These are phyloP conservation scores for Agrocybe pediades DNA, from an alignment of 768 basidiomycete species.

Conservation along the genomic window DNA sequence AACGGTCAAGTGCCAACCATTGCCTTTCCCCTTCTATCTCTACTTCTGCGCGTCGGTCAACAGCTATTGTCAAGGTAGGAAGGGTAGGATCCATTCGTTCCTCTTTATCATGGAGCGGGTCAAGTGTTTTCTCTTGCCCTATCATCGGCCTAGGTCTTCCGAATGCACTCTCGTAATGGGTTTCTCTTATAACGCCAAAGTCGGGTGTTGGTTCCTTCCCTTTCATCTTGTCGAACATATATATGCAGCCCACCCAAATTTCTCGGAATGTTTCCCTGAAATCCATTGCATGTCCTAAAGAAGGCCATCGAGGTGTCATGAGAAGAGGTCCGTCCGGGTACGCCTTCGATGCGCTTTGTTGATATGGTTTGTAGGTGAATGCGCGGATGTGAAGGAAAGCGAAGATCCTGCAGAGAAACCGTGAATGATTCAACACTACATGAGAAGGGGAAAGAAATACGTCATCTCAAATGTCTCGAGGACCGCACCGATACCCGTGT, in stretches of 20 bases:
- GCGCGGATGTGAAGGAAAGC: slow-evolving; percentile 72
- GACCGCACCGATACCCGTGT: slow-evolving; percentile 69
- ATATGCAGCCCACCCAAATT: slow-evolving; percentile 57
- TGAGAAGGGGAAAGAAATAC: slow-evolving; percentile 35
- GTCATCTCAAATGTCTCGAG: slow-evolving; percentile 78
- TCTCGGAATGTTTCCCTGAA: slow-evolving; percentile 71
- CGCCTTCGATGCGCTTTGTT: slow-evolving; percentile 26
- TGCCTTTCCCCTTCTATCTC: slow-evolving; percentile 47
- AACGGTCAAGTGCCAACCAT: slow-evolving; percentile 52
- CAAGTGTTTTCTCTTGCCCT: slow-evolving; percentile 13
- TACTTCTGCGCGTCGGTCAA: slow-evolving; percentile 42
- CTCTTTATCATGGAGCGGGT: slow-evolving; percentile 4
- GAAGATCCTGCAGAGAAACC: slow-evolving; percentile 50
- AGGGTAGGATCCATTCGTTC: slow-evolving; percentile 16
- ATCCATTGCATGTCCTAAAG: slow-evolving; percentile 67
- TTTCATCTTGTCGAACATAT: slow-evolving; percentile 53
- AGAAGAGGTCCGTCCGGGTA: slow-evolving; percentile 24
- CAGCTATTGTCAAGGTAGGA: slow-evolving; percentile 37
- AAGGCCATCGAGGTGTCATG: slow-evolving; percentile 54
- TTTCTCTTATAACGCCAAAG: slow-evolving; percentile 40
- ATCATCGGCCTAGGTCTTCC: slow-evolving; percentile 33
- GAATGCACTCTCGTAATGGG: slow-evolving; percentile 47
- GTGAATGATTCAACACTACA: slow-evolving; percentile 9
- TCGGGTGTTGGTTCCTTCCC: slow-evolving; percentile 56
- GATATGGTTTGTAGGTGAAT: slow-evolving; percentile 71